Percentiles rank a stretch among this genome's conserved stretches.
Evolutionary conservation across 805 yeast genomes (phyloP).

Genomic region (Starmerella roubikii): DNA sequence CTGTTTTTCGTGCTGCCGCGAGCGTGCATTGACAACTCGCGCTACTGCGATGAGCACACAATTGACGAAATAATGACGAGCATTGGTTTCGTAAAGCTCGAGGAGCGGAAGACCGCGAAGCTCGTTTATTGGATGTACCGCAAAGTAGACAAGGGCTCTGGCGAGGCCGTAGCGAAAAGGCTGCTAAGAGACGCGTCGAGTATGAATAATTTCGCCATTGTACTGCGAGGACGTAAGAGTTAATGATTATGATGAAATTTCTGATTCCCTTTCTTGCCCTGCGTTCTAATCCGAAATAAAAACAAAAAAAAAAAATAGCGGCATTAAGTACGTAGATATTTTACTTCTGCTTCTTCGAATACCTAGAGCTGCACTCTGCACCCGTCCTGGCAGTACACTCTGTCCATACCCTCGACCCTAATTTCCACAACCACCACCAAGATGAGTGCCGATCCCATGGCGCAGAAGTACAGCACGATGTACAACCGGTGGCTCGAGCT

Average conservation of each 20-base stretch:
- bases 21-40: conserved; percentile 72
- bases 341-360: no score
- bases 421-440: no score
- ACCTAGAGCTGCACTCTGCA: no score
- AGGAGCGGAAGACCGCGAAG: conserved; percentile 50
- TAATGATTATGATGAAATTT: no score
- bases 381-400: no score
- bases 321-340: no score
- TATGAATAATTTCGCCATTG: conserved; percentile 59
- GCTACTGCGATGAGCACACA: conserved; percentile 46
- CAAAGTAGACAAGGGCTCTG: conserved; percentile 30
- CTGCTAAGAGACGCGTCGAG: conserved; percentile 43
- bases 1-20: conserved; percentile 75
- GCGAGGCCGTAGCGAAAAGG: conserved; percentile 13
- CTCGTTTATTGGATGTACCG: conserved; percentile 58
- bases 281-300: no score
- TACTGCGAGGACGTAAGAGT: no score
- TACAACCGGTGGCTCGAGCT: conserved; percentile 21
- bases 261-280: no score
- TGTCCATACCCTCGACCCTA: no score
- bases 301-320: no score
- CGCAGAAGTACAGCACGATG: conserved; percentile 23
- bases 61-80: conserved; percentile 36
- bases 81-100: conserved; percentile 44
- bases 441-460: conserved; percentile 14